Conservation (phyloP, 2,329 filamentous ascomycete species). For the Leptoxyphium fumago region DNA sequence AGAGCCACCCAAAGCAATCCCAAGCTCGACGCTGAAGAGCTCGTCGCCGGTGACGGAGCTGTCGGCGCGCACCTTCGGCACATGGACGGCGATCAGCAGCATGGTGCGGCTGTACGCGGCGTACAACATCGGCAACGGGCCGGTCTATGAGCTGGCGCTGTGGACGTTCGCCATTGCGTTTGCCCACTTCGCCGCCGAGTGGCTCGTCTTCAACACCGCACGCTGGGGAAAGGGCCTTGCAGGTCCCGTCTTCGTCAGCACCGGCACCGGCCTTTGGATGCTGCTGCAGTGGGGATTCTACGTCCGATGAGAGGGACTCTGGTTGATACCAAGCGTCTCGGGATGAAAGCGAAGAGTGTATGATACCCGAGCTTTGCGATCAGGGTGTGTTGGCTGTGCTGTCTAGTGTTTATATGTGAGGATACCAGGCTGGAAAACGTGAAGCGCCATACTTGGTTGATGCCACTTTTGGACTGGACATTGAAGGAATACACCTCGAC, state of each 20-base stretch:
- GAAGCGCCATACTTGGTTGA: too few relatives aligned
- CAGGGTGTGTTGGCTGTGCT: too few relatives aligned
- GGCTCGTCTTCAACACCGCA: conserved; percentile 63
- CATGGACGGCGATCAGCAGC: conserved; percentile 69
- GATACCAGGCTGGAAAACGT: too few relatives aligned
- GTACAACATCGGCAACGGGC: conserved; percentile 59
- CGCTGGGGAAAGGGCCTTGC: conserved; percentile 45
- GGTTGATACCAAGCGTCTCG: neutral
- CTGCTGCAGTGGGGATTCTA: conserved; percentile 54
- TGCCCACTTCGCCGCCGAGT: conserved; percentile 66
- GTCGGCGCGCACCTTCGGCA: conserved; percentile 67
- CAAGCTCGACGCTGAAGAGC: conserved; percentile 13
- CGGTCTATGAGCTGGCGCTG: conserved; percentile 65
- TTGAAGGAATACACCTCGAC: too few relatives aligned
- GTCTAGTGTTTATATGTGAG: too few relatives aligned
- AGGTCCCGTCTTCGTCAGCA: conserved; percentile 44
- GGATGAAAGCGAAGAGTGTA: neutral
- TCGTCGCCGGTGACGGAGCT: conserved; percentile 52
- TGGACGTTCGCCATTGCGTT: conserved; percentile 72
- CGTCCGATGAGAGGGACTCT: conserved; percentile 28
- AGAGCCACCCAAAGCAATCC: conserved; percentile 20
- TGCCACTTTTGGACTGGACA: too few relatives aligned
- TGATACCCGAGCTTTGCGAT: neutral
- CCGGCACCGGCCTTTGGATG: conserved; percentile 46
- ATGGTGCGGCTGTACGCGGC: conserved; percentile 70